Conservation (phyloP, 805 yeast genomes). For the Clavispora vitiphila region DNA sequence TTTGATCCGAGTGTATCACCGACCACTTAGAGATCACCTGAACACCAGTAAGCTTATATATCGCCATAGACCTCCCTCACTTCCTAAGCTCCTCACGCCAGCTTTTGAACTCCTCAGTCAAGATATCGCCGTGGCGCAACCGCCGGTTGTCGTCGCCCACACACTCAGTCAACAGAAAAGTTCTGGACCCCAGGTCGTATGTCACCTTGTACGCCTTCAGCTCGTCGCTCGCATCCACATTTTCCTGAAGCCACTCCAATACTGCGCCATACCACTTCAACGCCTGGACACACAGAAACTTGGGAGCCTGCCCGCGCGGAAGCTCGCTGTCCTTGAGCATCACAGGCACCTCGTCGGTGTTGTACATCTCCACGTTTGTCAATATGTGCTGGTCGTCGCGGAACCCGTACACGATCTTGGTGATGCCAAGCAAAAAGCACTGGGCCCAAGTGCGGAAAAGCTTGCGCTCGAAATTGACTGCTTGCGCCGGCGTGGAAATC, state of each 20-base stretch:
- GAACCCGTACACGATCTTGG: slow-evolving; percentile 79
- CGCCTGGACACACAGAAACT: slow-evolving; percentile 70
- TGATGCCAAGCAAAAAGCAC: slow-evolving; percentile 81
- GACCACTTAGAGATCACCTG: too few species aligned
- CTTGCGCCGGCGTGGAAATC: slow-evolving; percentile 52
- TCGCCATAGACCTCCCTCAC: too few species aligned
- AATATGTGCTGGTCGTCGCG: slow-evolving; percentile 69
- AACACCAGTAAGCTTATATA: too few species aligned
- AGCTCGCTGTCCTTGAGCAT: slow-evolving; percentile 50
- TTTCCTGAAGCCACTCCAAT: slow-evolving; percentile 66
- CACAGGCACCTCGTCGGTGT: slow-evolving; percentile 75
- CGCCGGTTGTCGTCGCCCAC: slow-evolving; percentile 22
- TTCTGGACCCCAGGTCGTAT: slow-evolving; percentile 52
- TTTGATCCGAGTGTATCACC: too few species aligned
- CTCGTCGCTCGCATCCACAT: slow-evolving; percentile 46
- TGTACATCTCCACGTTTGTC: slow-evolving; percentile 65
- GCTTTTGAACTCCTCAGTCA: slow-evolving; percentile 28
- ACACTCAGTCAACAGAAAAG: slow-evolving; percentile 49
- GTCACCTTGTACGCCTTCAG: slow-evolving; percentile 47
- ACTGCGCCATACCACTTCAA: slow-evolving; percentile 84
- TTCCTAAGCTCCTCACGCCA: slow-evolving; percentile 19
- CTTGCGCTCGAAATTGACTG: slow-evolving; percentile 67
- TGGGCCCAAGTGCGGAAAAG: slow-evolving; percentile 88
- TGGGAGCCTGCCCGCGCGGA: slow-evolving; percentile 27
- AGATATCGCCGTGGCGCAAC: slow-evolving; percentile 17